Conservation (phyloP, 352 stramenopile genomes). For the Detonula confervacea region DNA sequence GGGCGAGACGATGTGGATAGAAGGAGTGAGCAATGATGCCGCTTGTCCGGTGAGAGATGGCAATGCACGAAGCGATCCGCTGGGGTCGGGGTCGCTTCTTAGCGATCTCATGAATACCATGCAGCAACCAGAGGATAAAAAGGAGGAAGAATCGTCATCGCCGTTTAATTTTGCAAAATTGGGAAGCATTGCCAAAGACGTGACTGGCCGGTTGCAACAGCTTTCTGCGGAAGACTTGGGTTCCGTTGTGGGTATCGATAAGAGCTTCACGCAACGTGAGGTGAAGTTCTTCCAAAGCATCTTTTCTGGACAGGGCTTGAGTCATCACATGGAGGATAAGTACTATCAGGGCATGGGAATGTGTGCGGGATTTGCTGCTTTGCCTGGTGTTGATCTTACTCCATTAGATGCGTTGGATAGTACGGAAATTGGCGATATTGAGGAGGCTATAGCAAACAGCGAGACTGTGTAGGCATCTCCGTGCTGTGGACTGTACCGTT, state of each 20-base stretch:
- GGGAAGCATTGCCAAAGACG: slow-evolving; percentile 36
- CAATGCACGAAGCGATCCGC: slow-evolving; percentile 48
- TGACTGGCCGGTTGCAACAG: slow-evolving; percentile 57
- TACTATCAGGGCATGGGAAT: slow-evolving; percentile 71
- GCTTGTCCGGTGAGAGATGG: slow-evolving; percentile 75
- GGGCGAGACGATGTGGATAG: slow-evolving; percentile 67
- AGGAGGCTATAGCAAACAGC: slow-evolving; percentile 22
- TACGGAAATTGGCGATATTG: slow-evolving; percentile 27
- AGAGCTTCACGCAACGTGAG: slow-evolving; percentile 65
- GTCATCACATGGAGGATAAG: slow-evolving; percentile 74
- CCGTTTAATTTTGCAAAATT: slow-evolving; percentile 35
- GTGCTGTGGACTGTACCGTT: too few species aligned
- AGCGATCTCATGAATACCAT: slow-evolving; percentile 59
- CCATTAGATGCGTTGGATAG: slow-evolving; percentile 26
- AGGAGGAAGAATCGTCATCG: slow-evolving; percentile 4
- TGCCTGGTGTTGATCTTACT: slow-evolving; percentile 62
- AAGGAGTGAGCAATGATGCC: slow-evolving; percentile 69
- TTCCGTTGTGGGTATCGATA: slow-evolving; percentile 72
- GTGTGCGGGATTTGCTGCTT: slow-evolving; percentile 63
- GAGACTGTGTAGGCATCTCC: too few species aligned
- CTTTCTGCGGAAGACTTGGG: slow-evolving; percentile 63
- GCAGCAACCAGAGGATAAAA: slow-evolving; percentile 27
- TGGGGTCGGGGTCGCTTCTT: slow-evolving; percentile 60
- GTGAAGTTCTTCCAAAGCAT: slow-evolving; percentile 71
- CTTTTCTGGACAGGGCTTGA: slow-evolving; percentile 61